These are phyloP conservation scores for Termitomyces heimii DNA, from an alignment of 768 basidiomycete species.

Conservation along the genomic window DNA sequence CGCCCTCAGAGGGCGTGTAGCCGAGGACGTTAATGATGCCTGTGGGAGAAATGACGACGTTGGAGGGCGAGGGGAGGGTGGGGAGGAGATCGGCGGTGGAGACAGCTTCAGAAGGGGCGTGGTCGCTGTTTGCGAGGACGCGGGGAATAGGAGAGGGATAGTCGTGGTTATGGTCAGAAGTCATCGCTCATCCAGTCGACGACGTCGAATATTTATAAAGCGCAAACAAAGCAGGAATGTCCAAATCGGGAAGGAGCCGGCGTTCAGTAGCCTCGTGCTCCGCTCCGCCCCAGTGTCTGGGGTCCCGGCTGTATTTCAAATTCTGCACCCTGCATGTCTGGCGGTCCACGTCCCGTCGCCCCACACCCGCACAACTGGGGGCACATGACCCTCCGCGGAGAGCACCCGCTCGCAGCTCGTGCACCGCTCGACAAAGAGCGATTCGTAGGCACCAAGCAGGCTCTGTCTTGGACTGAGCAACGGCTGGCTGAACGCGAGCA, in stretches of 20 bases:
- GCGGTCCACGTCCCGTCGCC: constrained; percentile 40
- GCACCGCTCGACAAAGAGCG: constrained; percentile 59
- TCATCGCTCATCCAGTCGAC: neutral
- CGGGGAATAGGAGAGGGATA: constrained; percentile 5
- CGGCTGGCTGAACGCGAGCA: neutral
- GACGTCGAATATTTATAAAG: constrained; percentile 11
- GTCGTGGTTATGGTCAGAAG: constrained; percentile 7
- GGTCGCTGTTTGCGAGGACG: neutral
- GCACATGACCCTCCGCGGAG: constrained; percentile 64
- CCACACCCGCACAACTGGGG: constrained; percentile 63
- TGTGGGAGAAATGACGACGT: constrained; percentile 36
- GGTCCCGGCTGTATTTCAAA: constrained; percentile 5
- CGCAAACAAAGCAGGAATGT: constrained; percentile 9
- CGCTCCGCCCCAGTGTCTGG: constrained; percentile 7
- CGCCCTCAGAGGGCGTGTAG: constrained; percentile 61
- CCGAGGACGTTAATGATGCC: constrained; percentile 60
- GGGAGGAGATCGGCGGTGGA: neutral
- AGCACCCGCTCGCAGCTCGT: constrained; percentile 57
- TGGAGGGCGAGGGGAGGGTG: neutral
- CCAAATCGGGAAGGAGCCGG: constrained; percentile 5
- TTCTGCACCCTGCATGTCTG: constrained; percentile 37
- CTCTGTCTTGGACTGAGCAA: constrained; percentile 26
- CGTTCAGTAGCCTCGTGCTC: constrained; percentile 13
- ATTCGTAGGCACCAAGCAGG: constrained; percentile 50
- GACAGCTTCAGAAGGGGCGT: neutral